Percentiles rank a stretch among this genome's conserved stretches.
Conservation (phyloP, 345 rosid species). For the Limnanthes douglasii region DNA sequence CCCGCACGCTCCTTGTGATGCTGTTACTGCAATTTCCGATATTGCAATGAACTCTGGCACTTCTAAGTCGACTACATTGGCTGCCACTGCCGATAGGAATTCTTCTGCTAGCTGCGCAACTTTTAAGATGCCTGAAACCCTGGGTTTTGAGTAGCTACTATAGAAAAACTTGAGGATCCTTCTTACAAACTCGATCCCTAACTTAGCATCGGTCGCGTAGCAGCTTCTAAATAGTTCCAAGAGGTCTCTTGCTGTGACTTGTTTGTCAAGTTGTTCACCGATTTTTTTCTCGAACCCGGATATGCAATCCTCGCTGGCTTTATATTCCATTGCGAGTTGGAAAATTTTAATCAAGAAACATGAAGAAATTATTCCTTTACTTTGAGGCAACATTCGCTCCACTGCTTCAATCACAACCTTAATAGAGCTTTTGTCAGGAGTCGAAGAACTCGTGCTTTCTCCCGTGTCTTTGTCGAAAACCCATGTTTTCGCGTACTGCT, state of each 20-base stretch:
- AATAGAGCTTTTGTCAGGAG: constrained; percentile 17
- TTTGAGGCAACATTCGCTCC: constrained; percentile 34
- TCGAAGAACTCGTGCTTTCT: constrained; percentile 10
- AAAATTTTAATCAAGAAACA: constrained; percentile 30
- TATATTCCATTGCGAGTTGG: constrained; percentile 17
- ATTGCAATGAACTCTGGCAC: constrained; percentile 22
- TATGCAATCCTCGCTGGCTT: constrained; percentile 26
- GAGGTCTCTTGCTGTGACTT: constrained; percentile 34
- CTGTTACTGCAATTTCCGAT: constrained; percentile 27
- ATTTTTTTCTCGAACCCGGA: constrained; percentile 40
- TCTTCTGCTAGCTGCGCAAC: constrained; percentile 46
- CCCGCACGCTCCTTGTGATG: constrained; percentile 16
- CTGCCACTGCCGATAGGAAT: constrained; percentile 29
- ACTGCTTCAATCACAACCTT: constrained; percentile 36
- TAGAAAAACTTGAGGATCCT: constrained; percentile 40
- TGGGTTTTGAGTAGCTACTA: constrained; percentile 9
- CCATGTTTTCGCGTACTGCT: constrained; percentile 17
- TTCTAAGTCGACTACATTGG: constrained; percentile 32
- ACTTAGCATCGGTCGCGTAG: constrained; percentile 25
- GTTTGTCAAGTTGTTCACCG: constrained; percentile 42
- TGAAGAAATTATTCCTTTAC: constrained; percentile 30
- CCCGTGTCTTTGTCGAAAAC: background rate
- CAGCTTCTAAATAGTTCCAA: constrained; percentile 26
- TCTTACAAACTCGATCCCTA: constrained; percentile 34
- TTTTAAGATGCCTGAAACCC: constrained; percentile 8